phyloP scores from a whole-genome alignment of 768 basidiomycete genomes.

The Psilocybe sp. region DNA sequence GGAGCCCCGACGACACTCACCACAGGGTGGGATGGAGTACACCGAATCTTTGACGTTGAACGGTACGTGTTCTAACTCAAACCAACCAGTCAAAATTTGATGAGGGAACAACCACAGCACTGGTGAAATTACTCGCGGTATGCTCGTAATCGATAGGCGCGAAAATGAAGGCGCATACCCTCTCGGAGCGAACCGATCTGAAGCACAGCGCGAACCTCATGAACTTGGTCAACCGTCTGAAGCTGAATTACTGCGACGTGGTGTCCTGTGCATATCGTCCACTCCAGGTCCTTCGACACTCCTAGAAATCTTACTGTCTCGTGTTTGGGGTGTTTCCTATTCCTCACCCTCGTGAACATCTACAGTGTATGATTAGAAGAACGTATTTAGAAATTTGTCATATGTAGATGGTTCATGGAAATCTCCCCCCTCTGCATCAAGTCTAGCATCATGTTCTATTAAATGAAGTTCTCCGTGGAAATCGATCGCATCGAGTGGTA shows the following conservation, averaged over 20 bases:
- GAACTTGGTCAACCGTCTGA: slow-evolving; percentile 4
- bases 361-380: slow-evolving; percentile 15
- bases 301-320: slow-evolving; percentile 38
- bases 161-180: slow-evolving; percentile 62
- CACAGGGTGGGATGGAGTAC: slow-evolving; percentile 54
- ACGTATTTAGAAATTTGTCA: slow-evolving; percentile 19
- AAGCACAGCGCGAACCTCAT: slow-evolving; percentile 40
- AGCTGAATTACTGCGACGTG: slow-evolving; percentile 9
- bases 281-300: slow-evolving; percentile 65
- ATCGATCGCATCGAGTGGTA: slow-evolving; percentile 20
- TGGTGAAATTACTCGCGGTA: slow-evolving; percentile 82
- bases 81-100: background rate
- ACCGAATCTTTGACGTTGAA: slow-evolving; percentile 66
- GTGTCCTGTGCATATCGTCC: slow-evolving; percentile 45
- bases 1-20: slow-evolving; percentile 23
- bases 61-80: slow-evolving; percentile 36
- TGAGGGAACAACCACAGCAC: slow-evolving; percentile 33
- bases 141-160: slow-evolving; percentile 83
- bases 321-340: too few relatives aligned
- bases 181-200: slow-evolving; percentile 62
- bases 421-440: background rate
- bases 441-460: slow-evolving; percentile 14
- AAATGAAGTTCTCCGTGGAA: slow-evolving; percentile 18
- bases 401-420: slow-evolving; percentile 7
- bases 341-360: background rate